Conservation (phyloP, 129 eudicot species). For the Centella asiatica region DNA sequence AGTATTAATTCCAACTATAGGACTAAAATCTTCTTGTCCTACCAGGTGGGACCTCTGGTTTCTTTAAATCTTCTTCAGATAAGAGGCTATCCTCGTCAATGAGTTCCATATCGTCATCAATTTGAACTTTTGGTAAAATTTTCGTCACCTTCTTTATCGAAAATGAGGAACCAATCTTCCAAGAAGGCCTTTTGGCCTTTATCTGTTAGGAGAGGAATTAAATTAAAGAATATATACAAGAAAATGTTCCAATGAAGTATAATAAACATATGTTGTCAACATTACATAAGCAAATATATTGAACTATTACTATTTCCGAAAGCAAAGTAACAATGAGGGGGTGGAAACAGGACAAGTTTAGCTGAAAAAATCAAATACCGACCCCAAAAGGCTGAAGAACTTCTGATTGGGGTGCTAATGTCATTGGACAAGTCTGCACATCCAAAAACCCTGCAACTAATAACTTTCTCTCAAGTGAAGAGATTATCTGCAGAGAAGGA, state of each 20-base stretch:
- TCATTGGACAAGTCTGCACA: constrained; percentile 26
- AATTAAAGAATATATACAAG: neutral
- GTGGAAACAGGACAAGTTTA: neutral
- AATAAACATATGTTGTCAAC: neutral
- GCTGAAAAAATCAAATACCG: neutral
- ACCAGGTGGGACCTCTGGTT: constrained; percentile 80
- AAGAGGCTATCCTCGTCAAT: constrained; percentile 94
- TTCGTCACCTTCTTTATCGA: constrained; percentile 32
- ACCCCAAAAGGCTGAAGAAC: constrained; percentile 39
- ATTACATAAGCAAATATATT: neutral
- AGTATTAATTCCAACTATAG: neutral
- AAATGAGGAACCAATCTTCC: constrained; percentile 11
- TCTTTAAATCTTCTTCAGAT: constrained; percentile 87
- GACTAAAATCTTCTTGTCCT: neutral
- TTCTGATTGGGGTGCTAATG: constrained; percentile 23
- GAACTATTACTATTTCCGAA: neutral
- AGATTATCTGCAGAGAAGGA: constrained; percentile 34
- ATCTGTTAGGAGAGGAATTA: constrained; percentile 29
- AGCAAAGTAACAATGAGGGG: neutral
- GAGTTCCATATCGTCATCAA: constrained; percentile 72
- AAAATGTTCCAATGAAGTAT: no score
- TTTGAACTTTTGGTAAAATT: constrained; percentile 57
- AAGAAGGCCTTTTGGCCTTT: constrained; percentile 58
- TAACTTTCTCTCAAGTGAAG: constrained; percentile 50
- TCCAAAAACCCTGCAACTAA: constrained; percentile 67